A percentile compares a stretch with the other conserved stretches of the same genome.
phyloP scores from a whole-genome alignment of 208 protist genomes.

The Phytomonas francai region DNA sequence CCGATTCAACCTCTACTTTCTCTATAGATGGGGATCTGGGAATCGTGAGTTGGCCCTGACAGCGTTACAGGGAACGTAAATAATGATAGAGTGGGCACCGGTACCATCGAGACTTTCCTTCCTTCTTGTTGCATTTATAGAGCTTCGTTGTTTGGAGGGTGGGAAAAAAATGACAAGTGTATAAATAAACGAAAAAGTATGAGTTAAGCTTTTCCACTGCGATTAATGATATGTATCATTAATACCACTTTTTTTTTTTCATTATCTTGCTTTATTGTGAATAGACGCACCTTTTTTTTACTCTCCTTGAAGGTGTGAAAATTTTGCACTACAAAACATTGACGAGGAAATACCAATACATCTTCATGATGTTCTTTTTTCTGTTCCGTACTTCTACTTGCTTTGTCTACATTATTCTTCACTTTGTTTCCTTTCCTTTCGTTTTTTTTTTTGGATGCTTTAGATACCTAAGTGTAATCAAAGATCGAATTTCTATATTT shows the following conservation, averaged over 20 bases:
- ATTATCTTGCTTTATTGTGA: background rate
- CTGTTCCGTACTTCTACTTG: slow-evolving; percentile 1
- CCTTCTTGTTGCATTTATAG: slow-evolving; percentile 10
- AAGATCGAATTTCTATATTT: background rate
- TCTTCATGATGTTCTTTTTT: background rate
- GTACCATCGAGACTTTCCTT: slow-evolving; percentile 4
- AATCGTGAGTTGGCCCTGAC: slow-evolving; percentile 48
- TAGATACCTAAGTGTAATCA: slow-evolving; percentile 9
- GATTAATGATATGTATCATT: slow-evolving; percentile 6
- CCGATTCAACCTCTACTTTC: slow-evolving; percentile 71
- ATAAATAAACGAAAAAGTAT: background rate
- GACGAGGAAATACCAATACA: background rate
- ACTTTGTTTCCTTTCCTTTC: background rate
- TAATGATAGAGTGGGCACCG: background rate
- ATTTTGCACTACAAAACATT: background rate
- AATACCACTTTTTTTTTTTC: background rate
- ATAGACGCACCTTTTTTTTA: slow-evolving; percentile 5
- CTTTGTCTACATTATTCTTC: slow-evolving; percentile 4
- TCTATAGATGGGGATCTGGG: slow-evolving; percentile 58
- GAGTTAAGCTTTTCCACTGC: background rate
- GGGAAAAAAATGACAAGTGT: background rate
- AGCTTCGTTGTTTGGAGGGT: slow-evolving; percentile 5
- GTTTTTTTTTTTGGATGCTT: slow-evolving; percentile 8
- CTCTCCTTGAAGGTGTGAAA: background rate
- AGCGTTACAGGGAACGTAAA: slow-evolving; percentile 26